These are phyloP conservation scores for Ceratocystis cacaofunesta DNA, from an alignment of 2,329 filamentous ascomycete species.

Conservation along the genomic window DNA sequence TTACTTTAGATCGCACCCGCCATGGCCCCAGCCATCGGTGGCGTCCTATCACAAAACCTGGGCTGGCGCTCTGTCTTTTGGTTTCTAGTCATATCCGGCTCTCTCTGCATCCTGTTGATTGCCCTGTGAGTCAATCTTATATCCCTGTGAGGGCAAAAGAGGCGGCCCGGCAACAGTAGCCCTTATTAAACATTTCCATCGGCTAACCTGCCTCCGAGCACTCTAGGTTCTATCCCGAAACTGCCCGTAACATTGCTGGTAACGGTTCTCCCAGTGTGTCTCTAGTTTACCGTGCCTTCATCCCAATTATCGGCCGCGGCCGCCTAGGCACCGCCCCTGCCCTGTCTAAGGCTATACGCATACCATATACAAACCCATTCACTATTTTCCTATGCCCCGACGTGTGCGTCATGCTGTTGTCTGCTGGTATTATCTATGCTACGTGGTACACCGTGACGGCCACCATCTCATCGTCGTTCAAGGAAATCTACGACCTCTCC, in stretches of 20 bases:
- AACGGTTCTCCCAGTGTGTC: constrained; percentile 20
- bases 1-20: constrained; percentile 27
- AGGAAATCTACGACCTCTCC: constrained; percentile 21
- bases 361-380: constrained; percentile 22
- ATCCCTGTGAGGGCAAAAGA: not conserved
- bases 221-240: constrained; percentile 23
- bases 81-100: constrained; percentile 35
- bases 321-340: not conserved
- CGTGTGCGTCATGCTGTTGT: constrained; percentile 22
- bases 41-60: constrained; percentile 30
- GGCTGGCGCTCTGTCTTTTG: constrained; percentile 40
- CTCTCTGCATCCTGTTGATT: constrained; percentile 25
- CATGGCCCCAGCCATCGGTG: constrained; percentile 36
- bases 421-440: constrained; percentile 25
- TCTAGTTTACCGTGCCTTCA: constrained; percentile 18
- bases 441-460: constrained; percentile 26
- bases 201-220: not conserved
- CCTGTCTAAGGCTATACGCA: not conserved
- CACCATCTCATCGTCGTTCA: constrained; percentile 25
- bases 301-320: constrained; percentile 17
- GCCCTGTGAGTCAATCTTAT: constrained; percentile 17
- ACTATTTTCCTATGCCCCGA: constrained; percentile 23
- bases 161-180: not conserved
- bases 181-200: not conserved
- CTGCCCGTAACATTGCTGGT: constrained; percentile 21